Base-by-base conservation (phyloP, 768 basidiomycete species). In the Boletus barrowsii region DNA sequence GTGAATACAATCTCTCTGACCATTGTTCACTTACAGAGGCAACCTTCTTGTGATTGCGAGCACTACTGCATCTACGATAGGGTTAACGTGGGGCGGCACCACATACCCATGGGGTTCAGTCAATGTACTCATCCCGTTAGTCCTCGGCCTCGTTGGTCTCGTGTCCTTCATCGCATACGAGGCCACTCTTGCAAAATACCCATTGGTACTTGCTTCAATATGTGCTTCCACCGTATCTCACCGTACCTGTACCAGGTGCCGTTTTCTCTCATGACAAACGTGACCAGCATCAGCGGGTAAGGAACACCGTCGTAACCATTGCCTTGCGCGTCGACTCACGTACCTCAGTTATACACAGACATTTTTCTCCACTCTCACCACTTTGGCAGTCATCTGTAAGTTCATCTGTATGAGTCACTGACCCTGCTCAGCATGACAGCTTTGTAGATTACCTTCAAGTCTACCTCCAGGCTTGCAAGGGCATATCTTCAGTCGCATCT, bases 61-160 rank as follows among this genome's bases (percentile, higher is more conserved):
- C 10, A 70, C 77, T 1, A 62, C 64, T 11, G 55, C 69, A 6
- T 59, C 54, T n/a, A 71, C 76, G 33, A 65, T 81, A 42, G 79
- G 64, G 0, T 63, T 83, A 6, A 80, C 78, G 2, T 80, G 76
- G 75, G 81, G 73, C 15, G 80, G 82, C 1, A 64, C 73, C 20
- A 56, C 61, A 0, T 77, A 73, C 52, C 44, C 74, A 1, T 83
- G 81, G 81, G 55, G 52, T 2, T 75, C 74, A 0, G 63, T 58
- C 15, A 56, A 58, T 2, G 72, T 80, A 9, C 65, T 82, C 26
- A 67, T 68, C 2, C 79, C 80, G 0, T 65, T 82, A 2, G 57
- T 75, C 18, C 33, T 80, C 29, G 82, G 81, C 0, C 4, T 75
- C 7, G 39, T 67, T 11, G 75, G 74, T 2, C 46, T 83, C 4